Evolutionary conservation across 352 stramenopile species (phyloP).

Genomic region (Phytophthora pistaciae): DNA sequence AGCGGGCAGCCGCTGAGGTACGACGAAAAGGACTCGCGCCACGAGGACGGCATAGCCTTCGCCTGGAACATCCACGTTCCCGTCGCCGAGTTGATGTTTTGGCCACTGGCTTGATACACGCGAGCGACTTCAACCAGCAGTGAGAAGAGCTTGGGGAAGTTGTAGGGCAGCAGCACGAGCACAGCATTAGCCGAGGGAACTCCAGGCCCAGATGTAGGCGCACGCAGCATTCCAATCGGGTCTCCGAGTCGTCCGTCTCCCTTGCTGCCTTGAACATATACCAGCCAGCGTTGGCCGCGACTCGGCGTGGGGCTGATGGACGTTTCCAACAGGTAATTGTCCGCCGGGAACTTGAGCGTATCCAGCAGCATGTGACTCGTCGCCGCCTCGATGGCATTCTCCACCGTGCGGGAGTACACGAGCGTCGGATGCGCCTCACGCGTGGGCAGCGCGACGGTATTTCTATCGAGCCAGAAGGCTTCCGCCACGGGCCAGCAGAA

Average conservation of each 20-base stretch:
- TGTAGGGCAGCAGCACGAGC: slow-evolving; percentile 91
- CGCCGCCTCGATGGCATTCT: slow-evolving; percentile 82
- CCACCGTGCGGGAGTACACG: slow-evolving; percentile 72
- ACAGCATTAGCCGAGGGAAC: slow-evolving; percentile 52
- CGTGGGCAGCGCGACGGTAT: slow-evolving; percentile 74
- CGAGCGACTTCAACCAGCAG: slow-evolving; percentile 84
- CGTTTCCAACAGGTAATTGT: slow-evolving; percentile 79
- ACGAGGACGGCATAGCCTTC: slow-evolving; percentile 89
- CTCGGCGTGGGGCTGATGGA: slow-evolving; percentile 65
- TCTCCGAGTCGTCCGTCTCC: slow-evolving; percentile 84
- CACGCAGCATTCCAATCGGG: slow-evolving; percentile 82
- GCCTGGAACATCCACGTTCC: slow-evolving; percentile 88
- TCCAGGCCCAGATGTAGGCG: slow-evolving; percentile 30
- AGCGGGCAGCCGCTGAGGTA: slow-evolving; percentile 80
- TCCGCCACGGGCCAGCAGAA: slow-evolving; percentile 88
- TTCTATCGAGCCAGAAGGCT: slow-evolving; percentile 87
- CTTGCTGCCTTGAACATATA: slow-evolving; percentile 86
- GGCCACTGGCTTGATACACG: slow-evolving; percentile 83
- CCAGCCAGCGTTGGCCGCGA: slow-evolving; percentile 82
- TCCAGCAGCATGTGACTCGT: slow-evolving; percentile 91
- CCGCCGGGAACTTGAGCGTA: slow-evolving; percentile 88
- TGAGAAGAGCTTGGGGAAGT: slow-evolving; percentile 85
- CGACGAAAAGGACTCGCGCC: slow-evolving; percentile 83
- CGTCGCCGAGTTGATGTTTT: slow-evolving; percentile 73
- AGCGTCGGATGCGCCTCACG: slow-evolving; percentile 83